Conservation (phyloP, 768 basidiomycete genomes). For the Agrocybe praecox region DNA sequence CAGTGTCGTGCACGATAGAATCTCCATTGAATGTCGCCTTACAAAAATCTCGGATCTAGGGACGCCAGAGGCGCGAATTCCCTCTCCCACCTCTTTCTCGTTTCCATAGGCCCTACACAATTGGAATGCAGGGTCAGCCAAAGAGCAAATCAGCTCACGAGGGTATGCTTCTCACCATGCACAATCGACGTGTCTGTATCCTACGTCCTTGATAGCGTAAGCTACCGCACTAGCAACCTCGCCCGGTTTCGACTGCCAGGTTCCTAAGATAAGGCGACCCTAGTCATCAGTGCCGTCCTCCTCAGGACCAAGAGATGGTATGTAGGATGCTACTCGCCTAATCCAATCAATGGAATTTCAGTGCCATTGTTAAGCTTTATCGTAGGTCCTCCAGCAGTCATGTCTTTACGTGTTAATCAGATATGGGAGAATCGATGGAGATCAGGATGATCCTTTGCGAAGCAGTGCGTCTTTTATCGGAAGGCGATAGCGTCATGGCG, state of each 20-base stretch:
- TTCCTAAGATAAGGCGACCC: constrained; percentile 45
- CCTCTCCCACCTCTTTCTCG: constrained; percentile 83
- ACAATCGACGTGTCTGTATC: constrained; percentile 80
- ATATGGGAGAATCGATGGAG: constrained; percentile 13
- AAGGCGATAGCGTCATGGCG: not conserved
- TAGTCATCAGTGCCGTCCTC: constrained; percentile 1
- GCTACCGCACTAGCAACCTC: constrained; percentile 74
- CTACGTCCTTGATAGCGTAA: constrained; percentile 69
- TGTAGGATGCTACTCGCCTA: constrained; percentile 45
- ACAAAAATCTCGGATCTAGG: constrained; percentile 67
- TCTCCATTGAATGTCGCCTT: constrained; percentile 17
- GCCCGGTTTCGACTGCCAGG: constrained; percentile 79
- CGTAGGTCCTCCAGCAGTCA: constrained; percentile 35
- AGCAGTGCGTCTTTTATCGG: not conserved
- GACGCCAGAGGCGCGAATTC: constrained; percentile 75
- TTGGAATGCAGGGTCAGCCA: constrained; percentile 20
- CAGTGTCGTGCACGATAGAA: not conserved
- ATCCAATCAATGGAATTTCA: constrained; percentile 57
- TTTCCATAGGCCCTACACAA: constrained; percentile 63
- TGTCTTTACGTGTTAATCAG: constrained; percentile 4
- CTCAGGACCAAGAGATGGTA: not conserved
- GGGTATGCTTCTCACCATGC: constrained; percentile 42
- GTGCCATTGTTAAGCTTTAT: constrained; percentile 65
- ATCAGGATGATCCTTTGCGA: constrained; percentile 3
- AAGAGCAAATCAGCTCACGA: not conserved